Evolutionary conservation across 768 basidiomycete genomes (phyloP), one percentile per base, ranked within the genome.

Genomic region (Clavulina sp.): DNA sequence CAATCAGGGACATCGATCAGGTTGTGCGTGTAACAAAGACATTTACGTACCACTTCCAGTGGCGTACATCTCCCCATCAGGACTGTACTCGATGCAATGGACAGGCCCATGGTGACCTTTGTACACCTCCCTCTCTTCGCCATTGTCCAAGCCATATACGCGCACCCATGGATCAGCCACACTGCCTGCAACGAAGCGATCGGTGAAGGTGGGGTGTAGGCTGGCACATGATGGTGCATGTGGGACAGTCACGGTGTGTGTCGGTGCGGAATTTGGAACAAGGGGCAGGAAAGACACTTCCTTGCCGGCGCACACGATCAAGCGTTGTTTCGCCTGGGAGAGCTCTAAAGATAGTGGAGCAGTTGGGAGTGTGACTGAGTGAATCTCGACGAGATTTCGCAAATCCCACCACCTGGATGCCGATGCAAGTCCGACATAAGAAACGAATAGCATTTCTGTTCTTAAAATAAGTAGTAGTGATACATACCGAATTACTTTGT

Each of bases 31-130:
- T 41, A 48, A 34, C 40, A 48, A 7, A 47, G 41, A 51, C 50
- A 18, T 55, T 34, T 23, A 30, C 41, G 30, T 32, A 52, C 43
- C 28, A 60, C 87, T 92, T 48, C 93, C 95, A 60, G 86, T 91
- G 32, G 93, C 93, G 64, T 87, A 97, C 72, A 95, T 76, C 70
- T 97, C 95, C 23, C 93, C 93, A 63, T 97, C 93, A 0, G 93
- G 93, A 61, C 84, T 87, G 65, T 81, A 93, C 60, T 85, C 82
- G 44, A 93, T 82, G 51, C 85, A 87, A 60, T 93, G 89, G 18
- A 97, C 92, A 19, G 93, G 92, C 23, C 93, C 95, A 62, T 97
- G 95, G 61, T 97, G 95, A 3, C 93, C 93, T 65, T 95, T 93
- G 53, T 91, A 73, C 29, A 95, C 75, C 52, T 96, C 93, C 56